These are phyloP conservation scores for Aspergillus sergii DNA, from an alignment of 2,329 filamentous ascomycete species.

Conservation along the genomic window DNA sequence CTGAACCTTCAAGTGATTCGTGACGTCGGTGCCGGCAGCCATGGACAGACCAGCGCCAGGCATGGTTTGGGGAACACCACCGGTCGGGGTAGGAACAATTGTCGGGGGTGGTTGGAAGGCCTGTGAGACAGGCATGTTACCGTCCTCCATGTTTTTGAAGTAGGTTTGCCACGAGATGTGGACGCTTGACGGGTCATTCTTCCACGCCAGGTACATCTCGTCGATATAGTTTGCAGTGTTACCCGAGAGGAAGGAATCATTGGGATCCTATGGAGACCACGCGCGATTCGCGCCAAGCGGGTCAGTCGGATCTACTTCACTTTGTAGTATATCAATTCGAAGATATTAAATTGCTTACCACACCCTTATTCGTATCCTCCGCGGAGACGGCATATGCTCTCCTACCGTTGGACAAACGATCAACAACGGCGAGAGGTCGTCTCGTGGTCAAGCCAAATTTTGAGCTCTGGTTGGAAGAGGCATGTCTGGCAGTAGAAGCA, in stretches of 20 bases:
- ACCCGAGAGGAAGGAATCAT: conserved; percentile 93
- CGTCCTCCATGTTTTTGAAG: conserved; percentile 99
- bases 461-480: conserved; percentile 32
- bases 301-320: conserved; percentile 15
- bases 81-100: conserved; percentile 79
- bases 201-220: conserved; percentile 99
- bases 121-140: conserved; percentile 95
- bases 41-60: conserved; percentile 68
- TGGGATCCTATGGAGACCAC: conserved; percentile 64
- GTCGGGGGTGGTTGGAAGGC: conserved; percentile 96
- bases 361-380: conserved; percentile 49
- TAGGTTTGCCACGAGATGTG: conserved; percentile 99
- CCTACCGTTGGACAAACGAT: conserved; percentile 40
- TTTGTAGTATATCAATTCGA: neutral
- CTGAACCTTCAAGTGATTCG: conserved; percentile 97
- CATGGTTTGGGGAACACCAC: conserved; percentile 73
- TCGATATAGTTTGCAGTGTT: conserved; percentile 99
- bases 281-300: conserved; percentile 15
- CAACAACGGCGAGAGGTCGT: conserved; percentile 47
- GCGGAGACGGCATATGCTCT: conserved; percentile 62
- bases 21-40: conserved; percentile 76
- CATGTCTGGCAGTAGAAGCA: conserved; percentile 33
- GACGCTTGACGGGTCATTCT: conserved; percentile 86
- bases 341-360: conserved; percentile 50
- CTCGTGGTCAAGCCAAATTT: conserved; percentile 41